Conservation (phyloP, 139 green algal genomes). For the Chlamydomonas applanata region DNA sequence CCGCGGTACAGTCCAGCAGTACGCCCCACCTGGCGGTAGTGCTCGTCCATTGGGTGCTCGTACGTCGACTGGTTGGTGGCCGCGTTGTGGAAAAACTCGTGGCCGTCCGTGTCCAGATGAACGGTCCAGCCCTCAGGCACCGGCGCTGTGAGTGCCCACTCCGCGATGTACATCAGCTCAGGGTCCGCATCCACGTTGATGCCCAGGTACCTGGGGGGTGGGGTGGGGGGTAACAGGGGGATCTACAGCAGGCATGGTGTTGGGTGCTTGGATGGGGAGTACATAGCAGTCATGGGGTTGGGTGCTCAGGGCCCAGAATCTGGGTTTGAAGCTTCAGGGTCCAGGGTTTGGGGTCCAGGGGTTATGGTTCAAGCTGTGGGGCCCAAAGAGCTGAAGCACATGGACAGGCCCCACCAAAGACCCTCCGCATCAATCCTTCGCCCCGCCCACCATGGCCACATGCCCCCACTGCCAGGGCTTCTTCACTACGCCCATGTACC, state of each 20-base stretch:
- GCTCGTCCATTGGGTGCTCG: constrained; percentile 76
- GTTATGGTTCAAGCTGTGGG: too few species aligned
- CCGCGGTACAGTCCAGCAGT: constrained; percentile 10
- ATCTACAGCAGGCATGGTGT: background rate
- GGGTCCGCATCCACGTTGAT: constrained; percentile 57
- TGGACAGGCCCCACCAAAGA: background rate
- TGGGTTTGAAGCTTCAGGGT: too few species aligned
- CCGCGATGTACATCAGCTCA: constrained; percentile 74
- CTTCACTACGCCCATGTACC: too few species aligned
- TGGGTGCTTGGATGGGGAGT: too few species aligned
- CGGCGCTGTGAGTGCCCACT: constrained; percentile 72
- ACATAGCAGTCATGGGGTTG: too few species aligned
- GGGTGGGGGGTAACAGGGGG: background rate
- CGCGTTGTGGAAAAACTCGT: constrained; percentile 69
- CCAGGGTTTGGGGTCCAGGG: too few species aligned
- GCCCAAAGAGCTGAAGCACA: too few species aligned
- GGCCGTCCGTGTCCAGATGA: constrained; percentile 50
- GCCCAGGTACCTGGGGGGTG: constrained; percentile 37
- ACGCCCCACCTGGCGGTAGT: constrained; percentile 46
- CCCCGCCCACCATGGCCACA: too few species aligned
- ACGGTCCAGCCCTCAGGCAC: constrained; percentile 71
- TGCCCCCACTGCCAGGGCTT: too few species aligned
- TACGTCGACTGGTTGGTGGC: constrained; percentile 57
- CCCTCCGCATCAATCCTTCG: background rate
- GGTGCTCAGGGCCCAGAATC: too few species aligned